Conservation (phyloP, 2,329 filamentous ascomycete species). For the Emmonsiellopsis sp. region DNA sequence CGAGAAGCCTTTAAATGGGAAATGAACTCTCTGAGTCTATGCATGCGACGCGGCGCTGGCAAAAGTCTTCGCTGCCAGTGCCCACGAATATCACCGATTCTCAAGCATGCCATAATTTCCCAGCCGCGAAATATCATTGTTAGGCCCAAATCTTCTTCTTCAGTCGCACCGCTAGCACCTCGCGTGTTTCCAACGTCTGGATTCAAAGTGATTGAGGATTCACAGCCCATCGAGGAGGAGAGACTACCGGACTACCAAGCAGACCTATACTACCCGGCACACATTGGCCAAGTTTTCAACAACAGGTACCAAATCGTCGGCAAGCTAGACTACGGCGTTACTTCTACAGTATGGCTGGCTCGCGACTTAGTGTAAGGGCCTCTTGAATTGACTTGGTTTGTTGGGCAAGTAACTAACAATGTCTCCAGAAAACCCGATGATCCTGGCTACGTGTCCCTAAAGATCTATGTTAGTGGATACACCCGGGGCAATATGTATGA, state of each 20-base stretch:
- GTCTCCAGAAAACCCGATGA: neutral
- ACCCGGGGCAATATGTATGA: slow-evolving; percentile 1
- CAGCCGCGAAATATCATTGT: neutral
- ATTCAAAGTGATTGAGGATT: slow-evolving; percentile 1
- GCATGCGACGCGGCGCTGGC: neutral
- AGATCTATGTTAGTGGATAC: slow-evolving; percentile 4
- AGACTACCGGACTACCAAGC: neutral
- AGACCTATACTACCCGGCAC: slow-evolving; percentile 1
- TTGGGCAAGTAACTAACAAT: neutral
- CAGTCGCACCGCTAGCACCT: neutral
- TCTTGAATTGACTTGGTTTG: neutral
- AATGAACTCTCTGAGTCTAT: neutral
- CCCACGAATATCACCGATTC: neutral
- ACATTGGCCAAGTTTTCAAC: slow-evolving; percentile 1
- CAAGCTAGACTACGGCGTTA: slow-evolving; percentile 2
- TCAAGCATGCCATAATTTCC: neutral
- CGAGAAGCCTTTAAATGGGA: too few species aligned
- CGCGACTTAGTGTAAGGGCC: neutral
- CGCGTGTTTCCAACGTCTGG: neutral
- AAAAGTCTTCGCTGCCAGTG: neutral
- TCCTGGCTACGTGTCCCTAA: slow-evolving; percentile 3
- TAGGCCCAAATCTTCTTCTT: neutral
- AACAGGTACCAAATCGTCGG: slow-evolving; percentile 1
- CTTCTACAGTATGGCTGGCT: slow-evolving; percentile 4
- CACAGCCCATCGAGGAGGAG: slow-evolving; percentile 1